A percentile compares a stretch with the other conserved stretches of the same genome.
phyloP scores from a whole-genome alignment of 2,329 filamentous ascomycete species.

The Neodidymelliopsis sp. region DNA sequence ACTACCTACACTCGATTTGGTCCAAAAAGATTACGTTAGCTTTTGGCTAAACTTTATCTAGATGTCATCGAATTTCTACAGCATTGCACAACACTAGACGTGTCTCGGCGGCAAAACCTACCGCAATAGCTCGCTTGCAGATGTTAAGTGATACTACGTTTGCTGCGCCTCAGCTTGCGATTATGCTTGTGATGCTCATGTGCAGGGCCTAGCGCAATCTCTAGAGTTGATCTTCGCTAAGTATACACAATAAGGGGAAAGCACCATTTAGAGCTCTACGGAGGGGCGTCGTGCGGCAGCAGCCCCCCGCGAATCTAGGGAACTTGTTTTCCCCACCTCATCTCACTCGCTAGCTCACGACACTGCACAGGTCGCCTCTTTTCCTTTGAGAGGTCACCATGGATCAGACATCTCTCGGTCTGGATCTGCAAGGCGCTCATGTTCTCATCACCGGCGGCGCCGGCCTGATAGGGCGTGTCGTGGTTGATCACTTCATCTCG shows the following conservation, averaged over 20 bases:
- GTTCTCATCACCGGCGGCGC: constrained; percentile 54
- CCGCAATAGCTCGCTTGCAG: no score
- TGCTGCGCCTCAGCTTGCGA: neutral
- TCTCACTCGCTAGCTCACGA: constrained; percentile 1
- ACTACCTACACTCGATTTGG: constrained; percentile 3
- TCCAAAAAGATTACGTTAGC: neutral
- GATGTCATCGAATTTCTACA: no score
- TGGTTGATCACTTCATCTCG: constrained; percentile 52
- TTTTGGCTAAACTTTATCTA: neutral
- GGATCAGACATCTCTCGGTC: constrained; percentile 28
- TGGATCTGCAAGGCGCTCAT: constrained; percentile 49
- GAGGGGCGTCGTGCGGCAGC: constrained; percentile 2
- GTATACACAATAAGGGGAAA: neutral
- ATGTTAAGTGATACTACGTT: no score
- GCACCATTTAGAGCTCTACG: neutral
- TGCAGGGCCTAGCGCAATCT: neutral
- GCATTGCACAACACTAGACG: no score
- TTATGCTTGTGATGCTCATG: neutral
- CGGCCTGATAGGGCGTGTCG: constrained; percentile 51
- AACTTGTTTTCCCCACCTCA: constrained; percentile 13
- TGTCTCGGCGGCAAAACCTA: no score
- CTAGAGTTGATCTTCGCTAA: constrained; percentile 8
- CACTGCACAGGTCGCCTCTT: neutral
- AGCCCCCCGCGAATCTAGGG: constrained; percentile 8
- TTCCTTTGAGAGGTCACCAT: constrained; percentile 3